Percentiles rank a stretch among this genome's conserved stretches.
Conservation (phyloP, 768 basidiomycete genomes). For the Pisolithus tinctorius region DNA sequence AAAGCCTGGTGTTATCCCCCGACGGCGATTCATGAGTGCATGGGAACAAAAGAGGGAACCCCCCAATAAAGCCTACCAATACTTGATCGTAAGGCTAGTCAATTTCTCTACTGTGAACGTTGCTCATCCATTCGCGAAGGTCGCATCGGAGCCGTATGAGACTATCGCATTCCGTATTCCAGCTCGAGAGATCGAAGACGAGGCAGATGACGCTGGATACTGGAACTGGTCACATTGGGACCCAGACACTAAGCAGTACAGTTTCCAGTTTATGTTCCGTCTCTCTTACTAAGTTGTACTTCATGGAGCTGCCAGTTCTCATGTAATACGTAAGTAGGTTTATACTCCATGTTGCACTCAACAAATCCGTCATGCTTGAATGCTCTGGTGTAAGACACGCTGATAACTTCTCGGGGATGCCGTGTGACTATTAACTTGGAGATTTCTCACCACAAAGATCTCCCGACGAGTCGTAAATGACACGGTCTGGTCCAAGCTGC, state of each 20-base stretch:
- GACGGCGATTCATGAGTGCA: slow-evolving; percentile 91
- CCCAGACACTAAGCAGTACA: slow-evolving; percentile 97
- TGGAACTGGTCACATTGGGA: slow-evolving; percentile 99
- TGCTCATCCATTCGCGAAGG: slow-evolving; percentile 47
- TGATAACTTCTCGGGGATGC: background rate
- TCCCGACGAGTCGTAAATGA: slow-evolving; percentile 6
- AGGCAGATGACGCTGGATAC: slow-evolving; percentile 80
- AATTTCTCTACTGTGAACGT: slow-evolving; percentile 6
- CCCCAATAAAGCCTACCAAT: slow-evolving; percentile 95
- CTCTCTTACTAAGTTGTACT: slow-evolving; percentile 31
- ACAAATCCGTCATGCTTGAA: background rate
- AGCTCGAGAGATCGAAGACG: slow-evolving; percentile 94
- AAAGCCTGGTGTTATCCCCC: slow-evolving; percentile 75
- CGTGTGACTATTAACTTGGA: background rate
- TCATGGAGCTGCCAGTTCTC: background rate
- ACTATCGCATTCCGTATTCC: slow-evolving; percentile 99
- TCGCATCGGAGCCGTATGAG: slow-evolving; percentile 99
- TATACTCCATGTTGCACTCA: background rate
- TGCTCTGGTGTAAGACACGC: slow-evolving; percentile 1
- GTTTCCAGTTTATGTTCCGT: slow-evolving; percentile 96
- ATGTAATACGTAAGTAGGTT: background rate
- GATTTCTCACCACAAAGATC: slow-evolving; percentile 1
- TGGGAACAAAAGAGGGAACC: slow-evolving; percentile 96
- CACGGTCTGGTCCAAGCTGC: slow-evolving; percentile 23
- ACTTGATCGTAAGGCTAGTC: slow-evolving; percentile 74